A percentile compares a stretch with the other conserved stretches of the same genome.
Conservation (phyloP, 2,329 filamentous ascomycete genomes). For the Pyrenochaeta sp. region DNA sequence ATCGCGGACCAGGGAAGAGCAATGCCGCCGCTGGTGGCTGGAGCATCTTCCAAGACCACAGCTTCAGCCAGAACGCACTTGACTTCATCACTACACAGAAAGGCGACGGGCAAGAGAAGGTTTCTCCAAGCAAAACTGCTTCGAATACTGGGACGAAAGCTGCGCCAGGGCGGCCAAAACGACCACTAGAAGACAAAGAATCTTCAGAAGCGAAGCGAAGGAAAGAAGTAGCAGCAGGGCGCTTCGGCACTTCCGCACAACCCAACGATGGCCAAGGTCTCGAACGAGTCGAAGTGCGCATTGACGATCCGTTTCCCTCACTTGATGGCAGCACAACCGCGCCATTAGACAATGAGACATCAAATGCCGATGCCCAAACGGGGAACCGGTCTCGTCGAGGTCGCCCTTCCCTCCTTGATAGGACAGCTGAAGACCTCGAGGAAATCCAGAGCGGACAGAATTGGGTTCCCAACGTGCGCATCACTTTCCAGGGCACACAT, state of each 20-base stretch:
- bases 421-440: constrained; percentile 41
- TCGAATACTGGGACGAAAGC: constrained; percentile 26
- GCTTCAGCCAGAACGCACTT: constrained; percentile 59
- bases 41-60: constrained; percentile 76
- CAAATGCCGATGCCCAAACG: constrained; percentile 22
- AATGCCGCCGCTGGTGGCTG: constrained; percentile 81
- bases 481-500: constrained; percentile 78
- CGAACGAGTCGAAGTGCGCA: constrained; percentile 59
- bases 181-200: constrained; percentile 34
- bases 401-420: constrained; percentile 45
- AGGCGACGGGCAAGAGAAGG: constrained; percentile 28
- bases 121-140: constrained; percentile 16
- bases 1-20: constrained; percentile 73
- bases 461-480: constrained; percentile 68
- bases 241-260: constrained; percentile 69
- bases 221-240: constrained; percentile 68
- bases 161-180: constrained; percentile 39
- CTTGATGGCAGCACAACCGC: constrained; percentile 4
- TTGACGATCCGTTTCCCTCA: constrained; percentile 56
- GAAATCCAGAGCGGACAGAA: constrained; percentile 32
- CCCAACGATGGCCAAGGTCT: constrained; percentile 51
- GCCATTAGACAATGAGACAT: constrained; percentile 26
- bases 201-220: constrained; percentile 62
- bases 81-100: constrained; percentile 52
- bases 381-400: constrained; percentile 34